A percentile compares a stretch with the other conserved stretches of the same genome.
Evolutionary conservation across 306 rosid genomes (phyloP).

Genomic region (Cucurbita ficifolia): DNA sequence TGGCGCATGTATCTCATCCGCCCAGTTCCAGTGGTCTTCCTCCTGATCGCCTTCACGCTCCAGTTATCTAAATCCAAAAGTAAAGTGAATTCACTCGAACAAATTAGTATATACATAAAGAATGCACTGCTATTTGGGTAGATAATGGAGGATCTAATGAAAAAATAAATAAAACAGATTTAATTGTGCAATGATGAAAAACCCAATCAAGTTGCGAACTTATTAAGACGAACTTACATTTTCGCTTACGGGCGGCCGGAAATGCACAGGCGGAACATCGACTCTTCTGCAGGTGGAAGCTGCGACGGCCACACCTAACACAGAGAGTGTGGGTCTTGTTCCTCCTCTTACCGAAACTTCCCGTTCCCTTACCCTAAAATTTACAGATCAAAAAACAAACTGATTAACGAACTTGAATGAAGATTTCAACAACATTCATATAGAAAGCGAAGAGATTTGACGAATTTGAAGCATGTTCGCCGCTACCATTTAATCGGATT

Average conservation of each 20-base stretch:
- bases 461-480: not conserved
- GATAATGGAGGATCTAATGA: not conserved
- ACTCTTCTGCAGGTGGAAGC: constrained; percentile 96
- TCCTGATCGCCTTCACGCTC: constrained; percentile 93
- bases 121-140: not conserved
- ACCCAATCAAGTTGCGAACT: not conserved
- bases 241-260: constrained; percentile 91
- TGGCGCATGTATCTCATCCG: constrained; percentile 93
- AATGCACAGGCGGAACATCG: constrained; percentile 91
- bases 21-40: constrained; percentile 99
- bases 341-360: constrained; percentile 94
- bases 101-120: not conserved
- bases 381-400: not conserved
- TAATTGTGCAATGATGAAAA: not conserved
- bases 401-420: not conserved
- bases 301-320: constrained; percentile 96
- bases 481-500: constrained; percentile 37
- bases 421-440: not conserved
- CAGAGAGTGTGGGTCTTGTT: constrained; percentile 98
- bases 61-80: constrained; percentile 50
- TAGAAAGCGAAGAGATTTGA: not conserved
- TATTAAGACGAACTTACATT: constrained; percentile 25
- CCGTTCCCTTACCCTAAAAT: constrained; percentile 88
- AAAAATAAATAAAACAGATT: not conserved
- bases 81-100: not conserved